Conservation (phyloP, 2,329 filamentous ascomycete genomes). For the Hortaea sp. region DNA sequence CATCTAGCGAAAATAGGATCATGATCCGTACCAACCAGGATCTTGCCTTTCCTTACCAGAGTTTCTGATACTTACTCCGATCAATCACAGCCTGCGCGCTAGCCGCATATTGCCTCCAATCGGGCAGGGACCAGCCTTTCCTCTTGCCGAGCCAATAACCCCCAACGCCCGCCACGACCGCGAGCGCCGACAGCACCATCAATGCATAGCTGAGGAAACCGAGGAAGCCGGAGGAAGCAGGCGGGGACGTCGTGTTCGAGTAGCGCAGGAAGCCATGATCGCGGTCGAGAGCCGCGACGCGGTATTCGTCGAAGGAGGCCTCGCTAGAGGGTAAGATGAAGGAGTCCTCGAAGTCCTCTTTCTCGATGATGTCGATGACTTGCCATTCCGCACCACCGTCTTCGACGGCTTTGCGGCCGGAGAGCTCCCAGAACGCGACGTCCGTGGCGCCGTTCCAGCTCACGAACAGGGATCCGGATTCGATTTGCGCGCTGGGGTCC, state of each 20-base stretch:
- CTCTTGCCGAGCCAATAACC: conserved; percentile 2
- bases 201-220: not conserved
- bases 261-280: conserved; percentile 8
- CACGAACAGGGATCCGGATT: conserved; percentile 34
- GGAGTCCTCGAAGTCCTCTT: conserved; percentile 7
- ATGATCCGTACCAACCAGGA: no score
- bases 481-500: conserved; percentile 12
- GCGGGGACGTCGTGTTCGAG: conserved; percentile 1
- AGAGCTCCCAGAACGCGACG: conserved; percentile 34
- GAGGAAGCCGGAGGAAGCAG: not conserved
- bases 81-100: not conserved
- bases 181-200: not conserved
- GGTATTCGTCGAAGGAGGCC: conserved; percentile 3
- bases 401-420: conserved; percentile 9
- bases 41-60: no score
- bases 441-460: conserved; percentile 44
- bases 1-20: no score
- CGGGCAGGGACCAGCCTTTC: not conserved
- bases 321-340: conserved; percentile 4
- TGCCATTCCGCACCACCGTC: conserved; percentile 2
- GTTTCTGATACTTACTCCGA: conserved; percentile 4
- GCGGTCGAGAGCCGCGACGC: conserved; percentile 11
- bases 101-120: conserved; percentile 1
- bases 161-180: not conserved
- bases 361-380: conserved; percentile 7